Conservation (phyloP, 768 basidiomycete genomes). For the Termitomyces sp. region DNA sequence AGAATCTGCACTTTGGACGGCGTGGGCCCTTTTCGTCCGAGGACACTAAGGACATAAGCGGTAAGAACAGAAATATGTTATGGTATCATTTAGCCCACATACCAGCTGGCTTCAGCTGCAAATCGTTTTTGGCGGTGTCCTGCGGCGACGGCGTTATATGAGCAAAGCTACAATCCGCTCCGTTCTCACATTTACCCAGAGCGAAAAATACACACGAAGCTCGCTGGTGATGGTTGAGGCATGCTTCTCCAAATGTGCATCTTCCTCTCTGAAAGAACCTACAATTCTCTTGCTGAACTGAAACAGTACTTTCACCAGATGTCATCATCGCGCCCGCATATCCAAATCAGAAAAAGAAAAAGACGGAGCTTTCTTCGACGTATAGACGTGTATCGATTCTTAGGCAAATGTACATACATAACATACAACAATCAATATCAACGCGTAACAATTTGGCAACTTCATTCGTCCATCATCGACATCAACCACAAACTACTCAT, state of each 20-base stretch:
- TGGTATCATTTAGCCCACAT: not conserved
- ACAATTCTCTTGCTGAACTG: conserved; percentile 8
- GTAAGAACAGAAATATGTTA: not conserved
- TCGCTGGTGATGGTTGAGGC: conserved; percentile 12
- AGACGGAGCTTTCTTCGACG: not conserved
- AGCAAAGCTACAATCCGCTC: conserved; percentile 15
- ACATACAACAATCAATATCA: not conserved
- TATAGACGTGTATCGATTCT: not conserved
- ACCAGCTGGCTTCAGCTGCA: not conserved
- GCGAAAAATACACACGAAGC: conserved; percentile 18
- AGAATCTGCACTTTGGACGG: conserved; percentile 10
- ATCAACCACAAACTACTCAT: too few relatives aligned
- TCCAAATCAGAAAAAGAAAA: not conserved
- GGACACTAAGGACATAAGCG: not conserved
- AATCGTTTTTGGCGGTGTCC: not conserved
- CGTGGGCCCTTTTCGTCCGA: not conserved
- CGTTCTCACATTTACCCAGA: conserved; percentile 14
- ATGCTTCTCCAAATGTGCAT: conserved; percentile 12
- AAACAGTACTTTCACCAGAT: not conserved
- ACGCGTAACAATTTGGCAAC: not conserved
- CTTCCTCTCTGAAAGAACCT: conserved; percentile 10
- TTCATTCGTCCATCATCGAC: not conserved
- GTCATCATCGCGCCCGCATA: not conserved
- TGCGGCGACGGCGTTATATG: conserved; percentile 3
- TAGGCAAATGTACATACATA: not conserved